Evolutionary conservation across 331 rosid genomes (phyloP), one percentile per base, ranked within the genome.

Genomic region (Malus hybrid): DNA sequence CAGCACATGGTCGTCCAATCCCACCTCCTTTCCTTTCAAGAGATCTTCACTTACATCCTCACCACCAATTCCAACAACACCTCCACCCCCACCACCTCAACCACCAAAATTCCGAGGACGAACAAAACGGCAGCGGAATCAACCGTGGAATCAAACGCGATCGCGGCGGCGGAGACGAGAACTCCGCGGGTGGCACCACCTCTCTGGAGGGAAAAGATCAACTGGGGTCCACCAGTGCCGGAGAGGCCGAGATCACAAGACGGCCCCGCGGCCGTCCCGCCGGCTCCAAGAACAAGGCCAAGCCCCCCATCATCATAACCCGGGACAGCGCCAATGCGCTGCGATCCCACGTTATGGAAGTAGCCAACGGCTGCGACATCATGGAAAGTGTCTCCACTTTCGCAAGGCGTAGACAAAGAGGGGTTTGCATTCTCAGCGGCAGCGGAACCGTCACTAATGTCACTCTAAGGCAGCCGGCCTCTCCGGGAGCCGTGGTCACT

Each of bases 211-310:
- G 80, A 13, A 80, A 82, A 8, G 93, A 89, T 42, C 48, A 42
- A 4, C 65, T 80, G 2, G 85, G 79, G 42, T 77, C 80, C 6
- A 71, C 55, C 65, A 71, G 73, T 5, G 80, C 62, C 4, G 75
- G 74, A 31, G 86, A 70, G 55, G 83, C 77, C 9, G 83, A 92
- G 75, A 82, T 76, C 60, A 69, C 71, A 0, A 86, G 97, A 65
- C 71, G 99, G 54, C 99, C 99, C 0, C 80, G 99, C 4, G 99
- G 99, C 3, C 77, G 99, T n/a, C 99, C 99, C 0, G 86, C 97
- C 0, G 98, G 98, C 0, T 91, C 98, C 1, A 93, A 90, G 68
- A 94, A 94, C 89, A 94, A 92, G 82, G 93, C 97, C 0, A 92
- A 94, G 50, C 97, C 99, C 1, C 99, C 99, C 1, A 92, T 94